Evolutionary conservation across 768 basidiomycete species (phyloP), one percentile per base, ranked within the genome.

Genomic region (Porpolomopsis calyptriformis): DNA sequence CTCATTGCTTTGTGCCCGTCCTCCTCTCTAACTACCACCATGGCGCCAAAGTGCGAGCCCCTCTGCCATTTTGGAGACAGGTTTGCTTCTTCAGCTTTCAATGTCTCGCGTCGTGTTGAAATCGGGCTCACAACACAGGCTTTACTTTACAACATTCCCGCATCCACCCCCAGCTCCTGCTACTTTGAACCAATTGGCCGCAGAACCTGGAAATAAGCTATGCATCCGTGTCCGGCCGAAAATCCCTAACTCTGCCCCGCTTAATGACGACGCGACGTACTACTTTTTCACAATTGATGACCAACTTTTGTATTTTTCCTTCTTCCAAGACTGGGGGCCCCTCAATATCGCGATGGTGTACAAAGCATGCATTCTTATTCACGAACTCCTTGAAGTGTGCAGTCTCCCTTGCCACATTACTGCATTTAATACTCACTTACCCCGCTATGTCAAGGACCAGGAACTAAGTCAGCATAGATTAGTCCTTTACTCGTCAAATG

Each of bases 251-350:
- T 74, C 79, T 35, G 69, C 76, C 20, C 74, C 84, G 12, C 78
- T 82, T 19, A 85, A 90, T 55, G 83, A 85, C 53, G 72, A 77
- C 52, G 77, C 82, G 47, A 72, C 74, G 44, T 88, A 87, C 62
- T 87, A 88, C 66, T 94, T 84, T 67, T 91, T 94, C 69, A 88
- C 85, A 47, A 78, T 94, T 67, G 91, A 96, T 64, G 84, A 92
- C 71, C 85, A 90, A 53, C 74, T 96, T 29, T 74, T 85, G 54
- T 96, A 96, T 68, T 76, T 91, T 53, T 88, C 85, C 25, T 96
- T 96, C 74, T 93, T 85, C 62, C 82, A 90, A 60, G 91, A 96
- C 63, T 93, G 88, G 82, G 91, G 91, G 11, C 91, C 91, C 24
- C 71, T 92, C 45, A 91, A 91, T 60, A 72, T 91, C 31, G 82